Percentiles rank a stretch among this genome's conserved stretches.
Evolutionary conservation across 768 basidiomycete genomes (phyloP).

Genomic region (Boletellus sp.): DNA sequence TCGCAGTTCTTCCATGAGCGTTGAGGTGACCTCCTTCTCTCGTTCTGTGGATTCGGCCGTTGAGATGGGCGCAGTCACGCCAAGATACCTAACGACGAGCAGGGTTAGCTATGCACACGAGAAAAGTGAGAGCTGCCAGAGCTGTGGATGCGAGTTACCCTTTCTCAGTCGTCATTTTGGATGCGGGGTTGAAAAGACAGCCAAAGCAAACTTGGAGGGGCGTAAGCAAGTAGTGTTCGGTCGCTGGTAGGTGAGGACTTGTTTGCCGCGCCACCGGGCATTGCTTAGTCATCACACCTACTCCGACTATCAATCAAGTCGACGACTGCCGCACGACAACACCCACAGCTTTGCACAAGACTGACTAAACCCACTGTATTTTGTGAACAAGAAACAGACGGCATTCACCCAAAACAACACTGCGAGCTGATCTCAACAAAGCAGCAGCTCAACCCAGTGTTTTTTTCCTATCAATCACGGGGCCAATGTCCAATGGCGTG

Average conservation of each 20-base stretch:
- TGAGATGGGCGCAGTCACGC: conserved; percentile 86
- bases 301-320: no score
- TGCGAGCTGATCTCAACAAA: no score
- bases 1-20: conserved; percentile 88
- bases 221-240: conserved; percentile 9
- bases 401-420: no score
- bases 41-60: conserved; percentile 66
- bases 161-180: conserved; percentile 41
- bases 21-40: conserved; percentile 78
- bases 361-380: no score
- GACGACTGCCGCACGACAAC: no score
- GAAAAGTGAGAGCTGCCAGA: conserved; percentile 3
- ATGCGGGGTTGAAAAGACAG: conserved; percentile 5
- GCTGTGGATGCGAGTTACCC: conserved; percentile 28
- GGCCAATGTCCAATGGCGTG: no score
- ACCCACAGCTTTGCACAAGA: no score
- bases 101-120: conserved; percentile 10
- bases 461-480: no score
- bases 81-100: conserved; percentile 53
- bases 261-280: conserved; percentile 10
- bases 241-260: conserved; percentile 12
- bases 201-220: conserved; percentile 10
- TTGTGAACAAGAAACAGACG: no score
- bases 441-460: no score
- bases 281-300: conserved; percentile 23